Percentiles rank a stretch among this genome's conserved stretches.
These are phyloP conservation scores for Ophiostoma sp. DNA, from an alignment of 2,329 filamentous ascomycete species.

Conservation along the genomic window DNA sequence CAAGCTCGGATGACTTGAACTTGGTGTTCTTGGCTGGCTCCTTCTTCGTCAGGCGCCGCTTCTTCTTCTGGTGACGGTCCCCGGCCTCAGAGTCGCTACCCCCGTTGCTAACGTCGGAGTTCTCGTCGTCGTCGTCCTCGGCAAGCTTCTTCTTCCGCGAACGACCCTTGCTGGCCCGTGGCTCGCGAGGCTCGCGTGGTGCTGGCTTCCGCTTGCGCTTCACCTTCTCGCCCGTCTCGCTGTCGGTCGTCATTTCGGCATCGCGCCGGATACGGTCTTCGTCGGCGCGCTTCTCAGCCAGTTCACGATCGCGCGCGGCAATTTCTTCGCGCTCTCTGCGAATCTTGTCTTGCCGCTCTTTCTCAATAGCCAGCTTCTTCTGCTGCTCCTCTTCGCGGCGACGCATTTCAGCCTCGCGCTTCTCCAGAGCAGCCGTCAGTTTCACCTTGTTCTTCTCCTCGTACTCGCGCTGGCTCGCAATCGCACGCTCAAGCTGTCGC, in stretches of 20 bases:
- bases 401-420: slow-evolving; percentile 72
- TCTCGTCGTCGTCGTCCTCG: slow-evolving; percentile 31
- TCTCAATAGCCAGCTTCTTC: slow-evolving; percentile 61
- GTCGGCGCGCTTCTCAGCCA: slow-evolving; percentile 65
- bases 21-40: slow-evolving; percentile 51
- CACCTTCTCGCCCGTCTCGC: slow-evolving; percentile 73
- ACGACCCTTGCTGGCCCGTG: slow-evolving; percentile 30
- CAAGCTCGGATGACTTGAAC: slow-evolving; percentile 79
- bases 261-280: slow-evolving; percentile 64
- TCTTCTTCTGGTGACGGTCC: slow-evolving; percentile 56
- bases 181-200: slow-evolving; percentile 33
- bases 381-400: slow-evolving; percentile 71
- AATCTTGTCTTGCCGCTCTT: slow-evolving; percentile 72
- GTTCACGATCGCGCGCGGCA: slow-evolving; percentile 64
- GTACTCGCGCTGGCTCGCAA: slow-evolving; percentile 81
- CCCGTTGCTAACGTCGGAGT: slow-evolving; percentile 31
- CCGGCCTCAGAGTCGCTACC: slow-evolving; percentile 38
- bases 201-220: slow-evolving; percentile 66
- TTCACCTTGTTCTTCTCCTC: slow-evolving; percentile 90
- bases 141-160: slow-evolving; percentile 41
- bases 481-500: slow-evolving; percentile 80
- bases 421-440: slow-evolving; percentile 70
- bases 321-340: slow-evolving; percentile 81
- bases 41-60: slow-evolving; percentile 47
- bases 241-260: slow-evolving; percentile 75